phyloP scores from a whole-genome alignment of 108 stramenopile genomes.

The Cylindrotheca fusiformis region DNA sequence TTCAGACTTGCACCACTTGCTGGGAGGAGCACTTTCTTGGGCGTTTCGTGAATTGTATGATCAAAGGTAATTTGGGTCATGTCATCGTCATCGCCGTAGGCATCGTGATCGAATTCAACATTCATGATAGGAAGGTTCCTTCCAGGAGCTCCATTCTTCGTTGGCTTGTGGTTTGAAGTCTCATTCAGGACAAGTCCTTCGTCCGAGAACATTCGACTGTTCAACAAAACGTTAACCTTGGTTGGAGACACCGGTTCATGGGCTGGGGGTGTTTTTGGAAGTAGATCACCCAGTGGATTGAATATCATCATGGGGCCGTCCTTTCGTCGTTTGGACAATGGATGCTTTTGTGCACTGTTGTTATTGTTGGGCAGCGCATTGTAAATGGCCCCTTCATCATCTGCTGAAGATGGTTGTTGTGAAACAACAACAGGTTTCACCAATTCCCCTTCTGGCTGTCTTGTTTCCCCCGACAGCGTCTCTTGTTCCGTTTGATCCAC shows the following conservation, averaged over 20 bases:
- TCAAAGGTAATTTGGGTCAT: conserved; percentile 38
- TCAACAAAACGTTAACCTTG: conserved; percentile 20
- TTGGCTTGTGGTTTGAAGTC: not conserved
- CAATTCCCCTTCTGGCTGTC: not conserved
- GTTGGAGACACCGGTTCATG: conserved; percentile 1
- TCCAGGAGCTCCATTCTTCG: not conserved
- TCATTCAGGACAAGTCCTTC: conserved; percentile 4
- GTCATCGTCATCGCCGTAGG: conserved; percentile 26
- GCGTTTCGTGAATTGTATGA: conserved; percentile 1
- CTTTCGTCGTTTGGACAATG: not conserved
- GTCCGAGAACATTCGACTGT: conserved; percentile 26
- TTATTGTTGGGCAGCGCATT: too few relatives aligned
- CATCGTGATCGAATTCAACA: conserved; percentile 1
- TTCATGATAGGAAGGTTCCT: not conserved
- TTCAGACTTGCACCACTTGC: not conserved
- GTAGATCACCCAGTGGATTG: not conserved
- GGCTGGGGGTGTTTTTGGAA: not conserved
- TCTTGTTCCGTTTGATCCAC: not conserved
- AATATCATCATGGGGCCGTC: not conserved
- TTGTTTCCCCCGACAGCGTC: not conserved
- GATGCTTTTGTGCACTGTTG: not conserved
- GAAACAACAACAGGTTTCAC: too few relatives aligned
- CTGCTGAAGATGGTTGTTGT: too few relatives aligned
- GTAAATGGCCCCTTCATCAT: not conserved
- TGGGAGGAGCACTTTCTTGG: not conserved